Percentiles rank a stretch among this genome's conserved stretches.
Conservation (phyloP, 2,329 filamentous ascomycete species). For the Trichophyton rubrum region DNA sequence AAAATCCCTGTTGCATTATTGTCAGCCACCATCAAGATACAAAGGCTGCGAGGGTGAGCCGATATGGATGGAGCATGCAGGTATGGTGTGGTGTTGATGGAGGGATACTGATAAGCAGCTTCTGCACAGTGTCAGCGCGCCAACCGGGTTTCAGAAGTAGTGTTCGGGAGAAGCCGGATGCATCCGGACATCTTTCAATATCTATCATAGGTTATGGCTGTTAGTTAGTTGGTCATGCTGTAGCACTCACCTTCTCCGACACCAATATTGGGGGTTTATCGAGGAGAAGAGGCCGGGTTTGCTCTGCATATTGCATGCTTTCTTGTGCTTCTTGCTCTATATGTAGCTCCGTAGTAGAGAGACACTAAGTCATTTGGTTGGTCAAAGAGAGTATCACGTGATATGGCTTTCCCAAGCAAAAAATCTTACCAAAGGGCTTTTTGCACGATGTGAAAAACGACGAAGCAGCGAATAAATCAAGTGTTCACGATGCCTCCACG, state of each 20-base stretch:
- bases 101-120: not conserved
- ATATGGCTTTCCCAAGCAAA: not conserved
- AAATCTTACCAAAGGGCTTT: not conserved
- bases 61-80: not conserved
- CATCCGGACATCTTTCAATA: not conserved
- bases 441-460: not conserved
- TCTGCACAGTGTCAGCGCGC: not conserved
- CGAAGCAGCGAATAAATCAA: not conserved
- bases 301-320: not conserved
- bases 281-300: not conserved
- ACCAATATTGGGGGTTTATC: not conserved
- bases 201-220: not conserved
- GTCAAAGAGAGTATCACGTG: not conserved
- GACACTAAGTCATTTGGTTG: not conserved
- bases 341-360: too few relatives aligned
- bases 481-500: slow-evolving; percentile 13
- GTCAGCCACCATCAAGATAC: not conserved
- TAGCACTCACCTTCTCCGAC: not conserved
- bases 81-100: not conserved
- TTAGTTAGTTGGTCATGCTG: not conserved
- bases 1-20: not conserved
- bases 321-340: too few relatives aligned
- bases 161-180: not conserved
- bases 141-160: not conserved
- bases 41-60: not conserved